These are phyloP conservation scores for Apiotrichum siamense DNA, from an alignment of 1,284 basidiomycete genomes.

Conservation along the genomic window DNA sequence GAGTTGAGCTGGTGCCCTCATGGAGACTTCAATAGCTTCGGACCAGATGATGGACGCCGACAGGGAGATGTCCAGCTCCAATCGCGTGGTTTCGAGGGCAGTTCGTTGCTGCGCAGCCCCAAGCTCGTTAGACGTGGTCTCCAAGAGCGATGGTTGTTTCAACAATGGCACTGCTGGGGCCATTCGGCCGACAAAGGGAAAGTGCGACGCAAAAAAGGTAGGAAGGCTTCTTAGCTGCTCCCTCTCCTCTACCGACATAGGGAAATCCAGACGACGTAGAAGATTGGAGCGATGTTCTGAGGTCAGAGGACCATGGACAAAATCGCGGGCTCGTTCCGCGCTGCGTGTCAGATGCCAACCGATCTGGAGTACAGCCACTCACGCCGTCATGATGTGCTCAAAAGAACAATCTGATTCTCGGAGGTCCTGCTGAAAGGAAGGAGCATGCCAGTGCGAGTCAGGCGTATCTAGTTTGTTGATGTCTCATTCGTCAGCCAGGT, in stretches of 20 bases:
- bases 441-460: neutral
- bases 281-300: slow-evolving; percentile 10
- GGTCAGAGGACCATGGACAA: neutral
- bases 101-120: neutral
- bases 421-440: slow-evolving; percentile 19
- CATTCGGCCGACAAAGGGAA: neutral
- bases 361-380: slow-evolving; percentile 6
- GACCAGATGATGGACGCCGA: neutral
- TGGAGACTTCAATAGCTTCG: neutral
- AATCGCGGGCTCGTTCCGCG: slow-evolving; percentile 24
- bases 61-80: neutral
- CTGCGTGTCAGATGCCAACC: slow-evolving; percentile 10
- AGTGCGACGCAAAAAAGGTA: neutral
- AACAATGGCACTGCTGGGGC: neutral
- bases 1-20: neutral
- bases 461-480: slow-evolving; percentile 18
- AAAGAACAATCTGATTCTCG: slow-evolving; percentile 28
- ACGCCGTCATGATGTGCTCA: slow-evolving; percentile 32
- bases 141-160: neutral
- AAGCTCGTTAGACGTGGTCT: neutral
- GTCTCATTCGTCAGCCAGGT: slow-evolving; percentile 8
- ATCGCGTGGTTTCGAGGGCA: neutral
- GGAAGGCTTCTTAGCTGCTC: neutral
- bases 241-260: neutral
- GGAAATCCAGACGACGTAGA: slow-evolving; percentile 4